A percentile compares a stretch with the other conserved stretches of the same genome.
Evolutionary conservation across 257 asterid species (phyloP).

Genomic region (Euphrasia confusa): DNA sequence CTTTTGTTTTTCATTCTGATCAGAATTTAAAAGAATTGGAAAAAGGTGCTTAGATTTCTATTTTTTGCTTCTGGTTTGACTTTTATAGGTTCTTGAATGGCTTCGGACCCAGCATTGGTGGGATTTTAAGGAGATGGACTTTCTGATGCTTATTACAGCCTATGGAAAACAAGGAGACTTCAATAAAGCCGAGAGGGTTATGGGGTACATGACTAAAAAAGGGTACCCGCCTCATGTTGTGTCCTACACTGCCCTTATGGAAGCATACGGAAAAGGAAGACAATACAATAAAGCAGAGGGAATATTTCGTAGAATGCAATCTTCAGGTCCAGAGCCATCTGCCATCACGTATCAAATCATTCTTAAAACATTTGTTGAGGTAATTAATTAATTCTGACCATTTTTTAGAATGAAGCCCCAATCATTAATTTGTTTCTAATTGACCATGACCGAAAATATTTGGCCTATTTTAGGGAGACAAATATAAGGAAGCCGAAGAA

Average conservation of each 20-base stretch:
- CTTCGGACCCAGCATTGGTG: slow-evolving; percentile 93
- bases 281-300: slow-evolving; percentile 83
- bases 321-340: slow-evolving; percentile 95
- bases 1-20: not conserved
- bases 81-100: slow-evolving; percentile 87
- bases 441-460: slow-evolving; percentile 10
- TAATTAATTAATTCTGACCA: slow-evolving; percentile 18
- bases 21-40: too few relatives aligned
- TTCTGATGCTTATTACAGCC: slow-evolving; percentile 89
- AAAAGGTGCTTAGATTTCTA: not conserved
- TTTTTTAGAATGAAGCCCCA: not conserved
- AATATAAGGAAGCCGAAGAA: slow-evolving; percentile 84
- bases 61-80: not conserved
- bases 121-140: slow-evolving; percentile 94
- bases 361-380: slow-evolving; percentile 84
- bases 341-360: slow-evolving; percentile 92
- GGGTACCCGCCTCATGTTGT: slow-evolving; percentile 78
- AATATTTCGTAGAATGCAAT: slow-evolving; percentile 87
- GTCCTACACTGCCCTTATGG: slow-evolving; percentile 95
- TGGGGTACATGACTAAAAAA: slow-evolving; percentile 69
- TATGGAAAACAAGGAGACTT: slow-evolving; percentile 88
- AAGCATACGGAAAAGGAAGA: slow-evolving; percentile 88
- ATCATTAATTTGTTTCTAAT: not conserved
- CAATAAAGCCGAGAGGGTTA: slow-evolving; percentile 73
- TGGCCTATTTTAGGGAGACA: slow-evolving; percentile 63